These are phyloP conservation scores for Colletotrichum caudatum DNA, from an alignment of 2,329 filamentous ascomycete species.

Conservation along the genomic window DNA sequence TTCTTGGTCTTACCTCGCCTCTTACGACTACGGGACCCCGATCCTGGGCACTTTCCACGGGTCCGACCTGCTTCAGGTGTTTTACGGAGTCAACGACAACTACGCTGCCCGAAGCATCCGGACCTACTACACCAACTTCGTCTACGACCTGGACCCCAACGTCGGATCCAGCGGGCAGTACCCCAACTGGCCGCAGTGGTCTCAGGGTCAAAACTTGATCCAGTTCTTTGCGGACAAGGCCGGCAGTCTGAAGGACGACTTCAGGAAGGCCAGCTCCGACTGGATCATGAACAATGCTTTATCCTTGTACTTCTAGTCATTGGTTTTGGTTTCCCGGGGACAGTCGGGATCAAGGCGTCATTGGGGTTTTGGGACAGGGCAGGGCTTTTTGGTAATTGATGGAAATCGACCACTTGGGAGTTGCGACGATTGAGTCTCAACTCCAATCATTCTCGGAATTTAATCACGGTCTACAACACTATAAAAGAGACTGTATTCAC, in stretches of 20 bases:
- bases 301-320: constrained; percentile 18
- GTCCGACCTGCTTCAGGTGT: constrained; percentile 76
- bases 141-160: constrained; percentile 80
- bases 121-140: constrained; percentile 79
- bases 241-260: constrained; percentile 53
- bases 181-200: constrained; percentile 59
- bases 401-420: background rate
- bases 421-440: background rate
- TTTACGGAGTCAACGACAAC: constrained; percentile 56
- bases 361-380: background rate
- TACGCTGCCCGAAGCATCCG: constrained; percentile 48
- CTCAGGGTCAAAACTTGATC: constrained; percentile 61
- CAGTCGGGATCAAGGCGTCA: background rate
- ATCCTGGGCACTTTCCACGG: constrained; percentile 83
- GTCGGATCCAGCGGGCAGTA: constrained; percentile 55
- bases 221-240: constrained; percentile 57
- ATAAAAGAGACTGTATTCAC: too few species aligned
- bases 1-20: constrained; percentile 80
- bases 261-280: constrained; percentile 49
- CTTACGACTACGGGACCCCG: constrained; percentile 78
- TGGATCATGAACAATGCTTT: constrained; percentile 43
- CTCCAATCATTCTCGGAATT: background rate
- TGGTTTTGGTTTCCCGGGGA: background rate
- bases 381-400: background rate
- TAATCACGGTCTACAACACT: accelerated